Percentiles rank a stretch among this genome's conserved stretches.
phyloP scores from a whole-genome alignment of 306 rosid genomes.

The Medicago truncatula region MtrunA17r5.0-ANR NC_053042.1:17288001-17288500 shows the following conservation, averaged over 20 bases:
- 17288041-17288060: constrained; percentile 7
- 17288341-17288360: constrained; percentile 22
- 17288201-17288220: constrained; percentile 29
- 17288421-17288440: constrained; percentile 13
- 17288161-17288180: constrained; percentile 35
- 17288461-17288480: neutral
- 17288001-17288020: constrained; percentile 27
- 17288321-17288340: constrained; percentile 21
- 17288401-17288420: constrained; percentile 6
- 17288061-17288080: constrained; percentile 25
- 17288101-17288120: constrained; percentile 11
- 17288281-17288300: constrained; percentile 13
- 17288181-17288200: constrained; percentile 31
- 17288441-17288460: constrained; percentile 10
- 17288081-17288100: constrained; percentile 33
- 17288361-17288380: neutral
- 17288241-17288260: constrained; percentile 29
- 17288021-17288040: constrained; percentile 37
- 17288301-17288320: constrained; percentile 18
- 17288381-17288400: constrained; percentile 29
- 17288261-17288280: constrained; percentile 15
- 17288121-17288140: constrained; percentile 7
- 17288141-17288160: constrained; percentile 37
- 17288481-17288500: constrained; percentile 7
- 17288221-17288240: neutral